Evolutionary conservation across 1,139 yeast species (phyloP), one percentile per base, ranked within the genome.

Genomic region (Barnettozyma hawaiiensis): DNA sequence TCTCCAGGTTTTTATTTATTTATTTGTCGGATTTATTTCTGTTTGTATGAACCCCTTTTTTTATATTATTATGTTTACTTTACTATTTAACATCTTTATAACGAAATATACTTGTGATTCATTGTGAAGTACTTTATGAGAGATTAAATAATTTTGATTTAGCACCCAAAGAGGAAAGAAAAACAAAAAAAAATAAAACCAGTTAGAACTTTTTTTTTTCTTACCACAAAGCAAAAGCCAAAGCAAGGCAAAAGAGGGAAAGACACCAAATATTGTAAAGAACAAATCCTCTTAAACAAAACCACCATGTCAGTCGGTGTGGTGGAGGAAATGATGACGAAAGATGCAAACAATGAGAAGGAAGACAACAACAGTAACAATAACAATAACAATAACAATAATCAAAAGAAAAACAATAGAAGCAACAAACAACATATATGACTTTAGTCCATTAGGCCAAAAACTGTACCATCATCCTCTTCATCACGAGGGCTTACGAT

Each of bases 361-460:
- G 21, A n/a, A 31, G 10, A 12, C 4, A 12, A n/a, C 21, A 7
- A 20, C n/a, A n/a, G n/a, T n/a, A 19, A n/a, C 8, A 20, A 31
- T 7, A 5, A 12, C 16, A 31, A 31, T 18, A 19, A n/a, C 8
- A 20, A 31, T 7, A 5, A 12, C 16, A 31, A 31, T 18, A 12
- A 20, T 24, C 19, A 31, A 31, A 31, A 20, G 16, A n/a, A 26
- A 14, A n/a, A 26, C 8, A n/a, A n/a, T n/a, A n/a, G n/a, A n/a
- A n/a, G n/a, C n/a, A n/a, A n/a, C n/a, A n/a, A n/a, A n/a, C n/a
- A n/a, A n/a, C n/a, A n/a, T n/a, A n/a, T n/a, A n/a, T n/a, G 11
- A 7, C 3, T 10, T n/a, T 36, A 55, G 34, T 63, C 67, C 64
- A 63, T 58, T 15, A 54, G 55, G 9, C 67, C 68, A 49, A 64